phyloP scores from a whole-genome alignment of 176 grass and related monocot species.

The Phragmites australis region DNA sequence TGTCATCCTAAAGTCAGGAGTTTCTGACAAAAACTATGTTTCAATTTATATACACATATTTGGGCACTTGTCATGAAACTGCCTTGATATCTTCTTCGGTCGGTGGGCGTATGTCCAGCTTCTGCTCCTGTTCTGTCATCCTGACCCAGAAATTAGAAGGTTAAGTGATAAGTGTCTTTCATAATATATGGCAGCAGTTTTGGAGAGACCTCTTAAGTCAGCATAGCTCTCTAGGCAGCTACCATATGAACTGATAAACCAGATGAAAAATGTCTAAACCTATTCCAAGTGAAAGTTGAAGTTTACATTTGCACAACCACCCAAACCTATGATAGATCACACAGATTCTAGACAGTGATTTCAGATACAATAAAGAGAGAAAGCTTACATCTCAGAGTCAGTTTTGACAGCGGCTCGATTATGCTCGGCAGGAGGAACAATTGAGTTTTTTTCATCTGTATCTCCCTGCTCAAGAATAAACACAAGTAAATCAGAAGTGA shows the following conservation, averaged over 20 bases:
- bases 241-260: neutral
- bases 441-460: slow-evolving; percentile 32
- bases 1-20: slow-evolving; percentile 35
- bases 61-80: slow-evolving; percentile 30
- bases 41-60: slow-evolving; percentile 31
- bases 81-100: slow-evolving; percentile 28
- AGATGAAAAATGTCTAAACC: neutral
- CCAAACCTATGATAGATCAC: neutral
- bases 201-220: neutral
- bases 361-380: slow-evolving; percentile 2
- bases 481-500: neutral
- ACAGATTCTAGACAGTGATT: neutral
- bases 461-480: slow-evolving; percentile 23
- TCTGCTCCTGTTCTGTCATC: slow-evolving; percentile 36
- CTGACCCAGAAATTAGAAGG: slow-evolving; percentile 32
- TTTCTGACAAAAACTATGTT: slow-evolving; percentile 34
- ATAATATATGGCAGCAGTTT: neutral
- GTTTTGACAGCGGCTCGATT: slow-evolving; percentile 12
- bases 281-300: neutral
- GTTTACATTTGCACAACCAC: neutral
- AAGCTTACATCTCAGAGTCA: slow-evolving; percentile 40
- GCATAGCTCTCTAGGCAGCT: neutral
- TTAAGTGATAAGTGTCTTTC: neutral
- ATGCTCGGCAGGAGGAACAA: slow-evolving; percentile 30
- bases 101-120: neutral